Evolutionary conservation across 1,284 basidiomycete species (phyloP), one percentile per base, ranked within the genome.

Genomic region (Cryptococcus wingfieldii): DNA sequence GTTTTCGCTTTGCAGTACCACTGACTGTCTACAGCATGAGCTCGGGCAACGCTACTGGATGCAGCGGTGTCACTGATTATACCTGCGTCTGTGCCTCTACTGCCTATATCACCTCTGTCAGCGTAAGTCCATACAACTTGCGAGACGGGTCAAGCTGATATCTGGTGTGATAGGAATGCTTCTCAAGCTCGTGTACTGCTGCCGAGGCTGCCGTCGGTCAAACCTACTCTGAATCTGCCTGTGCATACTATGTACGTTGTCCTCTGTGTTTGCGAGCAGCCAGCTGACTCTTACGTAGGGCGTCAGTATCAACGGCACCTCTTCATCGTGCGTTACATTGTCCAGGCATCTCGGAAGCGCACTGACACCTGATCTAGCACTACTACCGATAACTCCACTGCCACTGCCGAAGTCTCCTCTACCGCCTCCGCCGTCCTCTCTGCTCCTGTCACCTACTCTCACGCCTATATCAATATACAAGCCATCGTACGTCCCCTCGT

Each of bases 401-500:
- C 31, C 19, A 10, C 28, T 10, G 14, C 39, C 42, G 47, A 25
- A 31, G 25, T 34, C n/a, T 44, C 53, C 23, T 41, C 55, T 0
- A 37, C 52, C 1, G 52, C 45, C 27, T 46, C 54, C 13, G 50
- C 58, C 31, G 38, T 54, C 13, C 50, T 60, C 5, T 49, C 63
- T 7, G 34, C 50, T 1, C 67, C 67, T 2, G 39, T 57, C 28
- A 38, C 60, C 10, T 60, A 51, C 38, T 54, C 56, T 2, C 50
- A 50, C 16, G 51, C 60, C 3, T 66, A 60, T 31, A 13, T 58
- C 50, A 63, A 61, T 49, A 58, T 69, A 27, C 65, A 67, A 55
- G 67, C 67, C 23, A 54, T 64, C 13, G 67, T 68, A 41, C 48
- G 66, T 62, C 7, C 27, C 10, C 45, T 9, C 8, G 14, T 8